Evolutionary conservation across 1,284 basidiomycete genomes (phyloP), one percentile per base, ranked within the genome.

Genomic region (Fomes fomentarius): DNA sequence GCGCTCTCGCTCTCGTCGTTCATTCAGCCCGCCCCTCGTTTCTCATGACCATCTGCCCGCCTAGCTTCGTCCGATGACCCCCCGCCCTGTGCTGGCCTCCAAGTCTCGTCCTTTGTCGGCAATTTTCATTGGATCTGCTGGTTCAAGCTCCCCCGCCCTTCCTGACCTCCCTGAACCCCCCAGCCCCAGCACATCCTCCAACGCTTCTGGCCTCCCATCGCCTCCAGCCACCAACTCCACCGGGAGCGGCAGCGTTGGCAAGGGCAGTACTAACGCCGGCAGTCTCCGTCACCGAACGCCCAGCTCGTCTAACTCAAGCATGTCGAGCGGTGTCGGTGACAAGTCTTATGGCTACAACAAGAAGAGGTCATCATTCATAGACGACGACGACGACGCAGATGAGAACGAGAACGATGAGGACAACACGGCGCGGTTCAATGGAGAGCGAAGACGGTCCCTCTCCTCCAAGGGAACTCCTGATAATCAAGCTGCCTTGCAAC

Each of bases 141-240:
- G 56, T 50, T 60, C 66, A 47, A 60, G 66, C 39, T 63, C 69
- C 43, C 67, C 73, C 46, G 58, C 69, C 22, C 65, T 87, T 25
- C 86, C 87, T 2, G 82, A 86, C 60, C 78, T 88, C 42, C 87
- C 87, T 47, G 85, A 85, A 58, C 87, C 85, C 6, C 85, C 86
- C 9, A 86, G 83, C 56, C 84, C 86, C 15, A 73, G 72, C 8
- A 74, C 63, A 68, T 74, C 68, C 56, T 80, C 81, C 4, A 71
- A 63, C 57, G 74, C 77, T 55, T 87, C 86, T 10, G 88, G 89
- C 8, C 69, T 91, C 6, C 89, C 89, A 2, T 90, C 87, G 15
- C 89, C 89, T 1, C 89, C 89, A 38, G 89, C 87, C 34, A 88
- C 89, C 22, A 91, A 90, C 65, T 91, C 88, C 17, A 89, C 88